These are phyloP conservation scores for Flaveria linearis DNA, from an alignment of 129 eudicot genomes.

Conservation along the genomic window DNA sequence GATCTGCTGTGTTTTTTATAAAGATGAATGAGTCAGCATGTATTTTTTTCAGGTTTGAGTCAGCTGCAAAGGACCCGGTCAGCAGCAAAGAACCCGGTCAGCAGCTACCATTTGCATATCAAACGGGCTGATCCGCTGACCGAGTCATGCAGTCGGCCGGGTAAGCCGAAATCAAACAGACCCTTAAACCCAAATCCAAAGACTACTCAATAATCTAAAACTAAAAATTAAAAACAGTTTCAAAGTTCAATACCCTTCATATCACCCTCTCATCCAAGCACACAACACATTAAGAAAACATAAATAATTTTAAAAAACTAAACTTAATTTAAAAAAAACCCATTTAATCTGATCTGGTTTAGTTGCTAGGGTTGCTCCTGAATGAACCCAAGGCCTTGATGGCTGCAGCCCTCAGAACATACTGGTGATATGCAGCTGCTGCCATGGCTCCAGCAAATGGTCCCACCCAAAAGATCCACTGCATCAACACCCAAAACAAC, in stretches of 20 bases:
- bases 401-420: constrained; percentile 83
- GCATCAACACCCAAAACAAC: constrained; percentile 23
- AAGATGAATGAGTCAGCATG: no score
- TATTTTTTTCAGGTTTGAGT: no score
- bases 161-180: no score
- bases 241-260: constrained; percentile 1
- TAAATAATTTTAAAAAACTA: not conserved
- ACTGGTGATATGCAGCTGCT: constrained; percentile 91
- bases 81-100: no score
- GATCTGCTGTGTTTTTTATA: no score
- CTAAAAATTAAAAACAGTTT: not conserved
- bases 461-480: constrained; percentile 97
- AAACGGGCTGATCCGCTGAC: no score
- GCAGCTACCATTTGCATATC: no score
- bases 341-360: not conserved
- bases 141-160: no score
- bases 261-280: constrained; percentile 9
- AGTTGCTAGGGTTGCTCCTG: constrained; percentile 82
- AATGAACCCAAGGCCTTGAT: constrained; percentile 83
- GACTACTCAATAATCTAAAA: not conserved
- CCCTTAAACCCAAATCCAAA: constrained; percentile 26
- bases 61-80: no score
- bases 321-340: not conserved
- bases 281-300: not conserved
- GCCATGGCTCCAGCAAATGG: constrained; percentile 90